A percentile compares a stretch with the other conserved stretches of the same genome.
These are phyloP conservation scores for Geranium incanum DNA, from an alignment of 441 rosid species.

Conservation along the genomic window DNA sequence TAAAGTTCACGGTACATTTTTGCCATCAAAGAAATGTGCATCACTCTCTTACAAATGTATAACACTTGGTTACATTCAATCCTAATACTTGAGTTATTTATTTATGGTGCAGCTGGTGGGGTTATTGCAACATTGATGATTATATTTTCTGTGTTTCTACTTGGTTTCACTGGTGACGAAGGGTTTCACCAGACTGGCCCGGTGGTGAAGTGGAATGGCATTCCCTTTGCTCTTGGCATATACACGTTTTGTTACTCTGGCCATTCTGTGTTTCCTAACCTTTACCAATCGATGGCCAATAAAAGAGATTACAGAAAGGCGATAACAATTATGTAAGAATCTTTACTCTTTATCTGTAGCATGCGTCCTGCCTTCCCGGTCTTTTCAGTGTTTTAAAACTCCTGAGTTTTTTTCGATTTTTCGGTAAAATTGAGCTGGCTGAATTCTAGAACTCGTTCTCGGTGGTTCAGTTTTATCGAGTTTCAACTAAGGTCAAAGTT, in stretches of 20 bases:
- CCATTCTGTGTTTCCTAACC: conserved; percentile 87
- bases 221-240: conserved; percentile 79
- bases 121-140: conserved; percentile 60
- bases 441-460: too few relatives aligned
- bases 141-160: conserved; percentile 43
- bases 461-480: too few relatives aligned
- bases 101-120: conserved; percentile 58
- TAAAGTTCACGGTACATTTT: too few relatives aligned
- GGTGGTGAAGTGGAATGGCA: conserved; percentile 61
- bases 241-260: conserved; percentile 72
- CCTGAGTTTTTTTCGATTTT: too few relatives aligned
- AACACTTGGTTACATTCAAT: not conserved
- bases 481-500: too few relatives aligned
- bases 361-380: not conserved
- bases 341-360: not conserved
- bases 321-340: conserved; percentile 38
- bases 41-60: not conserved
- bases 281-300: conserved; percentile 90
- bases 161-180: conserved; percentile 49
- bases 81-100: conserved; percentile 10
- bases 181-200: conserved; percentile 68
- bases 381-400: too few relatives aligned
- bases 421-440: too few relatives aligned
- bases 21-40: too few relatives aligned
- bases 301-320: conserved; percentile 64